Base-by-base conservation (phyloP, 805 yeast genomes). In the Torulaspora delbrueckii region DNA sequence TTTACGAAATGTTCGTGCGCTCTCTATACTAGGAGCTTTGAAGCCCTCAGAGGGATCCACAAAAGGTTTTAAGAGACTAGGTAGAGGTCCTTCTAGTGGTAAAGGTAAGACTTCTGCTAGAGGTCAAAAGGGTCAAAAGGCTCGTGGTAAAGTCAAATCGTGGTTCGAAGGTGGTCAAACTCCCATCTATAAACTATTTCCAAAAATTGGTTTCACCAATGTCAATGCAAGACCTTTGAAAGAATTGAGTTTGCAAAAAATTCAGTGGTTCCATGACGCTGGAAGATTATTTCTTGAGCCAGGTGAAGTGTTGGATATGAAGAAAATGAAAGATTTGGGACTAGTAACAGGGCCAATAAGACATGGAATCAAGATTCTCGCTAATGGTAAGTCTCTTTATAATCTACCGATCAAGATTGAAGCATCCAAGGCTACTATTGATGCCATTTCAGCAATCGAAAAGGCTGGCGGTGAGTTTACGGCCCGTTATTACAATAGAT, bases 111-210 rank as follows among this genome's bases (percentile, higher is more conserved):
- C 98, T 3, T 81, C 97, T 5, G 96, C 96, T 40, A 78, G 98
- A 66, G 99, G 99, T 74, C 96, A 87, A 61, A 93, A 93, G 71
- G 99, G 99, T 79, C 98, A 91, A 66, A 91, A 91, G 71, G 96
- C 98, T 8, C 80, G 98, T 69, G 86, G 91, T 31, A 78, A 82
- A 34, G 91, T 91, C 25, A 91, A 89, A 46, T 79, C 84, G 48
- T 87, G 95, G 91, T 88, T 91, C 64, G 99, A 93, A 73, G 99
- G 99, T 79, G 98, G 99, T 65, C 99, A 93, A 66, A 93, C 98
- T 1, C 98, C 97, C 22, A 80, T 84, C 62, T 80, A 81, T 66
- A 78, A 85, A 67, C 71, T 85, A 55, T 81, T 87, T 68, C 96
- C 97, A 55, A 91, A 91, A 63, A 73, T 83, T 49, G 98, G 98